Base-by-base conservation (phyloP, 805 yeast genomes). In the Cyberlindnera xishuangbannaensis region DNA sequence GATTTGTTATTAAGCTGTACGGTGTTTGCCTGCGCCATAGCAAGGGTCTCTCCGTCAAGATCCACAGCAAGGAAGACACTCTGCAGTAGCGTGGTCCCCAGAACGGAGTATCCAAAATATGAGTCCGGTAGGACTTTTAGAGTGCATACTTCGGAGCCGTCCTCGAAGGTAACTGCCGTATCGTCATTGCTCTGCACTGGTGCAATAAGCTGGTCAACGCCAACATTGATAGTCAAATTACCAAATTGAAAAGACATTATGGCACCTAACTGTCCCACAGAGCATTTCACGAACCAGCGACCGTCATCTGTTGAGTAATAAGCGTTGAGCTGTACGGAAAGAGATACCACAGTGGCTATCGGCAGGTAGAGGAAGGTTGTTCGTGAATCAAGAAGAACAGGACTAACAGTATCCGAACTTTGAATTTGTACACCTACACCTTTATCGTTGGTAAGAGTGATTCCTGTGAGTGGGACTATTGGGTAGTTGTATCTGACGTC, bases 291-390 rank as follows among this genome's bases (percentile, higher is more conserved):
- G 12, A 79, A 46, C 90, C 90, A 83, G 13, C 67, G 61, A 6
- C 64, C 48, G 6, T 62, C 59, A n/a, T 34, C 39, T 4, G 58
- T 52, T 4, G 71, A 65, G 50, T 73, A 83, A 41, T 65, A 71
- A 0, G 90, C 90, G 47, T 78, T 77, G 25, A 78, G 59, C 55
- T 83, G 88, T 17, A 81, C 64, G 0, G 88, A 85, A 19, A 83
- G 55, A 44, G 71, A 73, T 31, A 82, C 64, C 26, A 83, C 59
- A 5, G 73, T 51, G 28, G 69, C 67, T 25, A 68, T 56, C 0
- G 90, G 90, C 22, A 83, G 51, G 48, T 61, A 69, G 18, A 64
- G 65, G 51, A 56, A 70, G 9, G 55, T 41, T 25, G 67, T 60
- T 36, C 84, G 62, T 2, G 83, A 60, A 48, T 81, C 86, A 15